Evolutionary conservation across 257 asterid genomes (phyloP), one percentile per base, ranked within the genome.

Genomic region (Petunia secreta): DNA sequence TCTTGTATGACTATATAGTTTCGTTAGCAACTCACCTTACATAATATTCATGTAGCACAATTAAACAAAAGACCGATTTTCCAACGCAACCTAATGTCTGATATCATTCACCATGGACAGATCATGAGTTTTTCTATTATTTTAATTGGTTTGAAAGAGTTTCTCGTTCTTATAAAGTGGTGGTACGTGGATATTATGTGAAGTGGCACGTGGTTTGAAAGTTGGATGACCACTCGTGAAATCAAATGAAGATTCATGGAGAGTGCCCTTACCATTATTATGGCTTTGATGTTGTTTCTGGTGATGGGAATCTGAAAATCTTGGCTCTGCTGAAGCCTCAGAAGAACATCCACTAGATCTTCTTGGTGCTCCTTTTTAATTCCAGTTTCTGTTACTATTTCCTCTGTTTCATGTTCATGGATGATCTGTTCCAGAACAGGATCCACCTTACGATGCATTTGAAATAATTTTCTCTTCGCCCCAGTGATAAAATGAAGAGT

Each of bases 211-310:
- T 25, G 25, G 25, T 25, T 25, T 25, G 25, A 25, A 25, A 25
- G 25, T 25, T 25, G 25, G 25, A 25, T 25, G 25, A 25, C 25
- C 25, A 25, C 25, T 25, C 7, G 16, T 55, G 6, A 36, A 64
- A 46, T 2, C 10, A 40, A 63, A 1, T 8, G 15, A 36, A 14
- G 8, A 38, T 4, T 36, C 25, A 25, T 25, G 25, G 25, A 1
- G 41, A 40, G 37, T 44, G 0, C 25, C 78, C 85, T 73, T 67
- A 84, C 86, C 44, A 57, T 36, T 13, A 85, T 1, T 40, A 83
- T 39, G 9, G 81, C 87, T 77, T 83, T 83, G 79, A 85, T 85
- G 9, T 48, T 80, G 59, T 76, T 77, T 1, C 64, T 74, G 6
- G 83, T 71, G 1, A 85, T 77, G 25, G 86, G 83, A 50, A 80